Evolutionary conservation across 176 grass and related monocot genomes (phyloP).

Genomic region (Dactylis glomerata): DNA sequence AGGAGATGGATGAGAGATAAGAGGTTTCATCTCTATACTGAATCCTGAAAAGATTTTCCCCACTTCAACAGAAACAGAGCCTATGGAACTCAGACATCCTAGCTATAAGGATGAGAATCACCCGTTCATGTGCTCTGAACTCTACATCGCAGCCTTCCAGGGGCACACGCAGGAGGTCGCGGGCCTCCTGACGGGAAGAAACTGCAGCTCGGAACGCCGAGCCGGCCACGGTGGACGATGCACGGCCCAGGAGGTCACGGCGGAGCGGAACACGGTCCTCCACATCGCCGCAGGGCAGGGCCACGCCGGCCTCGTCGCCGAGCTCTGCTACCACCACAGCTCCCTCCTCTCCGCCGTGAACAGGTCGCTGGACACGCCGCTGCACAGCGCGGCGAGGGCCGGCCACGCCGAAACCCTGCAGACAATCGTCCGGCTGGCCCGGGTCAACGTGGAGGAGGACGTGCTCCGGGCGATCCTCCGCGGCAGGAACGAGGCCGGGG

Average conservation of each 20-base stretch:
- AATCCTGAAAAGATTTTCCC: neutral
- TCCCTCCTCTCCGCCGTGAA: slow-evolving; percentile 17
- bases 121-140: slow-evolving; percentile 30
- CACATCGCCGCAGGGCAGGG: slow-evolving; percentile 38
- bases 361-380: slow-evolving; percentile 34
- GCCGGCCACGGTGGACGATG: neutral
- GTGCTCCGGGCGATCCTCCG: neutral
- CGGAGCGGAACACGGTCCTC: slow-evolving; percentile 29
- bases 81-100: neutral
- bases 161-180: neutral
- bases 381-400: slow-evolving; percentile 31
- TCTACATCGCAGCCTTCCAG: slow-evolving; percentile 14
- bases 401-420: neutral
- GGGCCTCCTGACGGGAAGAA: neutral
- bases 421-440: neutral
- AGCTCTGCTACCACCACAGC: neutral
- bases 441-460: neutral
- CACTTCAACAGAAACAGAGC: neutral
- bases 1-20: neutral
- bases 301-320: slow-evolving; percentile 12
- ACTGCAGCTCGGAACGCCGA: no score
- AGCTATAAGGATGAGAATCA: neutral
- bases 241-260: slow-evolving; percentile 23
- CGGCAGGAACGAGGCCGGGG: neutral
- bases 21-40: no score